Evolutionary conservation across 805 yeast species (phyloP), one percentile per base, ranked within the genome.

Genomic region (Metschnikowia cubensis): DNA sequence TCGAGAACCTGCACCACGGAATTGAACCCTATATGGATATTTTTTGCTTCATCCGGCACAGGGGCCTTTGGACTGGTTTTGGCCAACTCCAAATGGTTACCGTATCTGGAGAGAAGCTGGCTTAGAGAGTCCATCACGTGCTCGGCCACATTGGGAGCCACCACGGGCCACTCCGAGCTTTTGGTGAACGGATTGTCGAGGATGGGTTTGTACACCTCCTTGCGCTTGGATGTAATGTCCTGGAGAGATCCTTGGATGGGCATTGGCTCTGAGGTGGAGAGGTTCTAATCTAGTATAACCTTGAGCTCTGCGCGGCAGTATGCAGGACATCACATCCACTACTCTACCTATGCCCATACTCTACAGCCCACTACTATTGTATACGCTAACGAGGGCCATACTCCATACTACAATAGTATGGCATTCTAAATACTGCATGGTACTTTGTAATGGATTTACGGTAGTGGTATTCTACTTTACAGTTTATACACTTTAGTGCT

Each of bases 191-290:
- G 89, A 52, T 81, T 82, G 29, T 83, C 84, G 18, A 85, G 67
- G 2, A 85, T 67, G 0, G 90, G 88, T 62, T 80, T 83, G 65
- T 80, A 81, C 6, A 83, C 81, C 53, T 81, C 83, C 53, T 76
- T 73, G 47, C 79, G 69, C 60, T 74, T 76, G 54, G 69, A 68
- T 45, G 82, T 85, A 1, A 74, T 51, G 20, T 74, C 76, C 53
- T 77, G 81, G 13, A 83, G 48, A 0, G 85, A 79, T 15, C 66
- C 66, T 35, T 43, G 39, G 5, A 35, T 35, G 21, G 46, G 11
- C 46, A 15, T 40, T 40, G 42, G 36, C 18, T 40, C 20, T 21
- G 31, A 11, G n/a, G 15, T 13, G 29, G n/a, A 37, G 17, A 37
- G 6, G 17, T 8, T 13, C 25, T 42, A 3, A 18, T 25, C 29